phyloP scores from a whole-genome alignment of 345 rosid genomes.

The Rhodamnia rubescens region DNA sequence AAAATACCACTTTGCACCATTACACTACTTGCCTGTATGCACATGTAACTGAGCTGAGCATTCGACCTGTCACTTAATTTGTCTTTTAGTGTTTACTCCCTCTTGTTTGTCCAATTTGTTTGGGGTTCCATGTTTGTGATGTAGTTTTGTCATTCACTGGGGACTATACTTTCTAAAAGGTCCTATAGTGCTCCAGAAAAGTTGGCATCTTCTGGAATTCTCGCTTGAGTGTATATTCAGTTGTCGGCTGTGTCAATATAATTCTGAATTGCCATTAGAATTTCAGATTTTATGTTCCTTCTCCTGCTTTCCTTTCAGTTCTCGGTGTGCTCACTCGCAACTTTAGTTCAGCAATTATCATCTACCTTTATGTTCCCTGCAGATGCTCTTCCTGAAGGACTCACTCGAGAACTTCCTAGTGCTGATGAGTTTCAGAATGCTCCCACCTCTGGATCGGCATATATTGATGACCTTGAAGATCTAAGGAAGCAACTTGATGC shows the following conservation, averaged over 20 bases:
- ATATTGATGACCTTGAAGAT: constrained; percentile 63
- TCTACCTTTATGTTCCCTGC: background rate
- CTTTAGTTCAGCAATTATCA: background rate
- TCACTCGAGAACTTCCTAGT: constrained; percentile 69
- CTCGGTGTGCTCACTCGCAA: background rate
- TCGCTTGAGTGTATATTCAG: background rate
- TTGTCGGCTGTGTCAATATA: background rate
- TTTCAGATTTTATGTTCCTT: background rate
- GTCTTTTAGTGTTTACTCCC: background rate
- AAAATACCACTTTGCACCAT: background rate
- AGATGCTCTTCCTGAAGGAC: constrained; percentile 85
- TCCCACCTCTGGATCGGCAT: constrained; percentile 22
- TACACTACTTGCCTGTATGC: background rate
- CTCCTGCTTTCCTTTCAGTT: background rate
- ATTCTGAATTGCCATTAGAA: background rate
- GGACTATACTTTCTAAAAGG: background rate
- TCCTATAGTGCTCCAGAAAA: background rate
- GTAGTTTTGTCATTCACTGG: background rate
- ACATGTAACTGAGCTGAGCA: background rate
- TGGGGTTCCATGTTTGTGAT: background rate
- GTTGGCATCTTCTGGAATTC: background rate
- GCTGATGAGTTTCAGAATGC: constrained; percentile 49
- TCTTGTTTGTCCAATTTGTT: background rate
- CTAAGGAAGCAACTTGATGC: constrained; percentile 81
- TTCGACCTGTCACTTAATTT: background rate